A percentile compares a stretch with the other conserved stretches of the same genome.
phyloP scores from a whole-genome alignment of 78 protist species.

The Paratrimastix pyriformis region DNA sequence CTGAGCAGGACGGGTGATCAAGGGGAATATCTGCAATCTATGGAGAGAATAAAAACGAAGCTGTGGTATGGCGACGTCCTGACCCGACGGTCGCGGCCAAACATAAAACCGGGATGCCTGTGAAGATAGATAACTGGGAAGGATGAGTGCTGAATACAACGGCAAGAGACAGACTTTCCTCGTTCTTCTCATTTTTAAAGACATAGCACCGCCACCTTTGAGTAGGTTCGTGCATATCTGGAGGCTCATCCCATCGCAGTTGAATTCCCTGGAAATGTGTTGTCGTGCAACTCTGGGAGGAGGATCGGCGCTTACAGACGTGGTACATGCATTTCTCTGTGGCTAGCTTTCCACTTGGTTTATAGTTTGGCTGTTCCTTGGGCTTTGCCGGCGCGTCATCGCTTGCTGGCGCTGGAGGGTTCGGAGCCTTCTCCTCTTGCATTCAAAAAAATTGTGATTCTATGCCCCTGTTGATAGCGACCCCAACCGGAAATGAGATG shows the following conservation, averaged over 20 bases:
- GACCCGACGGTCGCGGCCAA: not conserved
- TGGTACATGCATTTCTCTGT: too few relatives aligned
- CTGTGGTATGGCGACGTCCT: not conserved
- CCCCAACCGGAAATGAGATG: too few relatives aligned
- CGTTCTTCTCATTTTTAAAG: not conserved
- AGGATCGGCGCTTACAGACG: too few relatives aligned
- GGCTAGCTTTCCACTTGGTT: too few relatives aligned
- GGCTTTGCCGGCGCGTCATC: too few relatives aligned
- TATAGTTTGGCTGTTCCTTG: too few relatives aligned
- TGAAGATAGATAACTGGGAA: not conserved
- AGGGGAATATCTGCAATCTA: slow-evolving; percentile 16
- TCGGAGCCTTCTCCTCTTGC: too few relatives aligned
- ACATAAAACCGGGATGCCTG: not conserved
- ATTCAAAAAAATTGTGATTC: too few relatives aligned
- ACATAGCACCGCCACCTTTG: not conserved
- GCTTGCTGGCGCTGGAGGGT: too few relatives aligned
- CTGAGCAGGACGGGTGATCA: not conserved
- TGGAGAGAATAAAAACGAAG: not conserved
- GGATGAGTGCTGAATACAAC: not conserved
- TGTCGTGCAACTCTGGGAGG: too few relatives aligned
- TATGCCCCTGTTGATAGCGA: too few relatives aligned
- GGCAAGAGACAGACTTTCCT: slow-evolving; percentile 1
- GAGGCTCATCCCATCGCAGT: slow-evolving; percentile 6
- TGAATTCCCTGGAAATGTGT: not conserved
- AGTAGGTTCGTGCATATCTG: not conserved